phyloP scores from a whole-genome alignment of 2,329 filamentous ascomycete species.

The Clonostachys rhizophaga region DNA sequence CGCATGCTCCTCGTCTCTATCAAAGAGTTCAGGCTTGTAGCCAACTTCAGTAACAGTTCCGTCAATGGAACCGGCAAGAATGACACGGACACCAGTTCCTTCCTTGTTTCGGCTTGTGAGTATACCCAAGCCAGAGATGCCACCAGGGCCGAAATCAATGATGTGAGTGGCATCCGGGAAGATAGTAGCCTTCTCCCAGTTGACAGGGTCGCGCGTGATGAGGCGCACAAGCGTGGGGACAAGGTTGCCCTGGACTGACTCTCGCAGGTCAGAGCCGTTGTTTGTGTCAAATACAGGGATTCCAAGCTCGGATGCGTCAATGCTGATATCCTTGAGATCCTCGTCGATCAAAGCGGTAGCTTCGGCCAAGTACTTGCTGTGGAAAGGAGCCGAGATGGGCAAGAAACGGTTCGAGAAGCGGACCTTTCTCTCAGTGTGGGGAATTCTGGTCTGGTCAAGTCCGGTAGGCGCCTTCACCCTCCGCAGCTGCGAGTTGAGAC shows the following conservation, averaged over 20 bases:
- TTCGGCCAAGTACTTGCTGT: constrained; percentile 86
- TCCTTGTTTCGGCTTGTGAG: constrained; percentile 99
- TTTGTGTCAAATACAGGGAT: constrained; percentile 90
- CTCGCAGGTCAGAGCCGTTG: constrained; percentile 78
- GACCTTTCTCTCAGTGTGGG: constrained; percentile 92
- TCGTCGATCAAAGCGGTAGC: constrained; percentile 80
- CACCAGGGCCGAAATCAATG: constrained; percentile 93
- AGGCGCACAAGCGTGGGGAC: constrained; percentile 84
- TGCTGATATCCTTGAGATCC: constrained; percentile 78
- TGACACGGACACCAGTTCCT: constrained; percentile 93
- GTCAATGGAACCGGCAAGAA: constrained; percentile 88
- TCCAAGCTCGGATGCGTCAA: constrained; percentile 67
- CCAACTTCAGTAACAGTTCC: constrained; percentile 87
- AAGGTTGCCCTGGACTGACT: constrained; percentile 68
- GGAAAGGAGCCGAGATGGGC: constrained; percentile 96
- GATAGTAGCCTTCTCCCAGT: constrained; percentile 93
- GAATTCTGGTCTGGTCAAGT: constrained; percentile 89
- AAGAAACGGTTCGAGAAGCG: constrained; percentile 96
- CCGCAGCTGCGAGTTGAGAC: constrained; percentile 88
- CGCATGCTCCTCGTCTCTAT: constrained; percentile 90
- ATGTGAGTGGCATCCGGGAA: constrained; percentile 92
- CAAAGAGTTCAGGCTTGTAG: constrained; percentile 97
- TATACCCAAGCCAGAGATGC: constrained; percentile 92
- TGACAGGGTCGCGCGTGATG: constrained; percentile 89
- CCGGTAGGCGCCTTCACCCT: constrained; percentile 99